These are phyloP conservation scores for Metschnikowia similis DNA, from an alignment of 805 yeast species.

Conservation along the genomic window DNA sequence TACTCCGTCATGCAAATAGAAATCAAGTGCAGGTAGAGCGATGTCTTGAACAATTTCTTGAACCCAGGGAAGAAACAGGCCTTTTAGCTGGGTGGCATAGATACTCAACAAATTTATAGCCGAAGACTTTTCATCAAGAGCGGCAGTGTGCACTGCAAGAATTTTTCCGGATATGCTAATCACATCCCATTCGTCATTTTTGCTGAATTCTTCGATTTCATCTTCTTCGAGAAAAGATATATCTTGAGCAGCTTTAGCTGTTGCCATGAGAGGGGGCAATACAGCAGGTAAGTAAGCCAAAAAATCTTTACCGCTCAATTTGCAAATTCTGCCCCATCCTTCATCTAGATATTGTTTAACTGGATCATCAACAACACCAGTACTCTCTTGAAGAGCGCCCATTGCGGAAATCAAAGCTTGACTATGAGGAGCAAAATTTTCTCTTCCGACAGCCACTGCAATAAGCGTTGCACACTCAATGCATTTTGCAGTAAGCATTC, in stretches of 20 bases:
- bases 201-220: slow-evolving; percentile 73
- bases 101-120: slow-evolving; percentile 85
- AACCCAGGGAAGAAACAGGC: slow-evolving; percentile 78
- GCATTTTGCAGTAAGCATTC: slow-evolving; percentile 83
- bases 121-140: slow-evolving; percentile 88
- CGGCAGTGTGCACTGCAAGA: slow-evolving; percentile 89
- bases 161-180: slow-evolving; percentile 87
- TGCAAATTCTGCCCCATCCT: slow-evolving; percentile 94
- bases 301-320: slow-evolving; percentile 79
- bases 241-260: slow-evolving; percentile 89
- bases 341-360: slow-evolving; percentile 82
- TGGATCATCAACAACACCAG: slow-evolving; percentile 74
- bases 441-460: slow-evolving; percentile 92
- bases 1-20: slow-evolving; percentile 91
- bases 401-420: slow-evolving; percentile 69
- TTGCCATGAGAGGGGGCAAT: slow-evolving; percentile 79
- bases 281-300: slow-evolving; percentile 79
- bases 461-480: slow-evolving; percentile 94
- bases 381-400: slow-evolving; percentile 62
- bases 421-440: slow-evolving; percentile 73
- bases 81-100: slow-evolving; percentile 81
- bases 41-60: slow-evolving; percentile 72
- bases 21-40: slow-evolving; percentile 83
- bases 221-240: slow-evolving; percentile 85
- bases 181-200: slow-evolving; percentile 93